Conservation (phyloP, 164 flowering plant species). For the Amborella trichopoda region DNA sequence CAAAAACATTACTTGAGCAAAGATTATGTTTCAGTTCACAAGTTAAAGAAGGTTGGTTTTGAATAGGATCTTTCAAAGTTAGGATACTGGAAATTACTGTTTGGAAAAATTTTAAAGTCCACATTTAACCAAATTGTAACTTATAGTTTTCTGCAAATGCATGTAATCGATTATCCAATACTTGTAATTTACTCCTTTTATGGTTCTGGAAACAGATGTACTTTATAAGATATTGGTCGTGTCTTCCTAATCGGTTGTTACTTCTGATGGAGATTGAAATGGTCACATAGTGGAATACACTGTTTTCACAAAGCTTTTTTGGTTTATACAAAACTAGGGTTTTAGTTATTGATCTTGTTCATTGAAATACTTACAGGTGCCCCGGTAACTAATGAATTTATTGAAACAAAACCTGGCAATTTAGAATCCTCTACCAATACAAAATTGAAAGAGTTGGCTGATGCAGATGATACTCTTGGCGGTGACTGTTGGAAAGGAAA, state of each 20-base stretch:
- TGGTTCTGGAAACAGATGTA: background rate
- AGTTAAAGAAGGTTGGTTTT: slow-evolving; percentile 14
- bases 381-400: too few relatives aligned
- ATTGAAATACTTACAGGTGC: too few relatives aligned
- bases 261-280: too few relatives aligned
- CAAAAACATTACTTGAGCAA: slow-evolving; percentile 12
- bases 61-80: background rate
- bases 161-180: too few relatives aligned
- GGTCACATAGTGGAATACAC: too few relatives aligned
- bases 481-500: slow-evolving; percentile 9
- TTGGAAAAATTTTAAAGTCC: background rate
- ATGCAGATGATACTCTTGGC: background rate
- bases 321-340: too few relatives aligned
- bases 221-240: too few relatives aligned
- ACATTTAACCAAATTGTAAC: background rate
- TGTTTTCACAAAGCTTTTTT: too few relatives aligned
- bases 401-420: too few relatives aligned
- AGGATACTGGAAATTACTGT: background rate
- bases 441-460: background rate
- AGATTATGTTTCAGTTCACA: slow-evolving; percentile 8
- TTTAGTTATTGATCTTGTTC: too few relatives aligned
- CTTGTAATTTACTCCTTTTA: background rate
- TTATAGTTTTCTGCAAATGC: background rate
- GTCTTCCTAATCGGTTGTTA: too few relatives aligned
- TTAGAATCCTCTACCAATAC: too few relatives aligned